These are phyloP conservation scores for Pseudogymnoascus sp. DNA, from an alignment of 2,329 filamentous ascomycete genomes.

Conservation along the genomic window DNA sequence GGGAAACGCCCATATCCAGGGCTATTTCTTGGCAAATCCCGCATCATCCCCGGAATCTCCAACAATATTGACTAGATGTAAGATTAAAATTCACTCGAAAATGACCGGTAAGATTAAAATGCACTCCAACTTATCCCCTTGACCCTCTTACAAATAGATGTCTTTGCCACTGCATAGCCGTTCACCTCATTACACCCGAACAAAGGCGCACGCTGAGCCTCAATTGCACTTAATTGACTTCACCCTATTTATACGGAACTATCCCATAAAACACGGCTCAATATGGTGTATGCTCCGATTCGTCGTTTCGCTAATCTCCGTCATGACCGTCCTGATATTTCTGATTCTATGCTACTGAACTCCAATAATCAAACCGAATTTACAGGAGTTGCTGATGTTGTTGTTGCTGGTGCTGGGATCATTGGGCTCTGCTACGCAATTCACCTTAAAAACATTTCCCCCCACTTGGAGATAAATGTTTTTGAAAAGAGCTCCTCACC, in stretches of 20 bases:
- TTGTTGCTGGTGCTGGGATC: constrained; percentile 10
- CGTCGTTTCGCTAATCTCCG: neutral
- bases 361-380: neutral
- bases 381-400: constrained; percentile 12
- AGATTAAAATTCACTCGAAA: neutral
- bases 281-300: neutral
- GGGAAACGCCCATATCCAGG: no score
- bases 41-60: no score
- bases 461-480: neutral
- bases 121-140: neutral
- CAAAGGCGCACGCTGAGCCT: neutral
- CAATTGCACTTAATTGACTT: neutral
- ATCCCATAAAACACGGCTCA: neutral
- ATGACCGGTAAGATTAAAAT: neutral
- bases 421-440: neutral
- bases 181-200: neutral
- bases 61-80: no score
- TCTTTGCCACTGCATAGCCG: neutral
- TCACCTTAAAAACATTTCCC: neutral
- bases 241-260: neutral
- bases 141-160: neutral
- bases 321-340: neutral
- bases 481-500: constrained; percentile 17
- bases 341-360: neutral
- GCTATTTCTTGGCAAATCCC: no score